These are phyloP conservation scores for Hymenoscyphus repandus DNA, from an alignment of 2,329 filamentous ascomycete genomes.

Conservation along the genomic window DNA sequence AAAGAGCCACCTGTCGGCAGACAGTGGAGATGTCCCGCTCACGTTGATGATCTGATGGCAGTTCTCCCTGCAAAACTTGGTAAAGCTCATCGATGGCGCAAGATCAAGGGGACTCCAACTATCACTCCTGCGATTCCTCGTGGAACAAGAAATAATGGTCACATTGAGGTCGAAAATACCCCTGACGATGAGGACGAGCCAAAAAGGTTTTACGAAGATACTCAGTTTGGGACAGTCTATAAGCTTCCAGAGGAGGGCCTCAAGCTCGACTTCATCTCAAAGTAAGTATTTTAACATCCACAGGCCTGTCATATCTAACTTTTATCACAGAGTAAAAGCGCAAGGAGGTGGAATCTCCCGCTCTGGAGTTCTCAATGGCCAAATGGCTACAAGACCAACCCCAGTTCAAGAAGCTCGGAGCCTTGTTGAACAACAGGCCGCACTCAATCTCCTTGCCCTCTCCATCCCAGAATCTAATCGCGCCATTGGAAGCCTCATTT, in stretches of 20 bases:
- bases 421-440: constrained; percentile 60
- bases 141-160: constrained; percentile 65
- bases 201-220: constrained; percentile 51
- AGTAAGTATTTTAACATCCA: constrained; percentile 38
- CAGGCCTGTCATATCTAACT: constrained; percentile 9
- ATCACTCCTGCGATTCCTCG: constrained; percentile 52
- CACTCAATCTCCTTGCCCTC: constrained; percentile 57
- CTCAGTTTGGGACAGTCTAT: constrained; percentile 60
- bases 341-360: constrained; percentile 10
- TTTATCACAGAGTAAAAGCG: constrained; percentile 16
- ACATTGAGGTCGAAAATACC: constrained; percentile 64
- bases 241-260: constrained; percentile 60
- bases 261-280: constrained; percentile 66
- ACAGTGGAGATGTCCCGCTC: constrained; percentile 85
- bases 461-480: constrained; percentile 45
- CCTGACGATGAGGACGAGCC: constrained; percentile 43
- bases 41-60: constrained; percentile 70
- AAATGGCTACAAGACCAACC: constrained; percentile 14
- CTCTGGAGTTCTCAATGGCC: not conserved
- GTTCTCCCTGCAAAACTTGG: constrained; percentile 51
- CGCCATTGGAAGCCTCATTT: constrained; percentile 42
- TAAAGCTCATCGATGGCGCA: constrained; percentile 57
- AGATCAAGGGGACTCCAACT: constrained; percentile 48
- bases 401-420: constrained; percentile 11
- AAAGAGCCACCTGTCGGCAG: constrained; percentile 67